Conservation (phyloP, 78 protist species). For the Anaeramoeba flamelloides region DNA sequence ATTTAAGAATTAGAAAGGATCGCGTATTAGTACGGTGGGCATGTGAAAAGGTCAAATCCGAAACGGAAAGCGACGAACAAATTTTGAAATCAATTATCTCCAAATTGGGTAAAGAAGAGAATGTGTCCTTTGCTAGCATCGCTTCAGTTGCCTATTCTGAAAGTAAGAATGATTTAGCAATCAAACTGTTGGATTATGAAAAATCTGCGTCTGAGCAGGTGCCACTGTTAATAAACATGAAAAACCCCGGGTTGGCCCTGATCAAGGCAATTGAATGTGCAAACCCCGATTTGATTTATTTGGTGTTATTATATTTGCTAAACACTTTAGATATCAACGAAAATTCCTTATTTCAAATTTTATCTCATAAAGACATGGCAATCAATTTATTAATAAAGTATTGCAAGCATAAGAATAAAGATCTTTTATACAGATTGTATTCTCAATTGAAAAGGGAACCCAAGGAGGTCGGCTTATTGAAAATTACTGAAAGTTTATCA, state of each 20-base stretch:
- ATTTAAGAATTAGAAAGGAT: background rate
- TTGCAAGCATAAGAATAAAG: too few relatives aligned
- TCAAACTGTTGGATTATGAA: background rate
- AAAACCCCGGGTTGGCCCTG: background rate
- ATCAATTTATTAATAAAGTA: too few relatives aligned
- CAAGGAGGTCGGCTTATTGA: too few relatives aligned
- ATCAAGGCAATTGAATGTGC: background rate
- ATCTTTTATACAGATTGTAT: too few relatives aligned
- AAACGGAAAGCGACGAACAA: background rate
- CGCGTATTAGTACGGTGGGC: background rate
- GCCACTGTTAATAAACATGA: background rate
- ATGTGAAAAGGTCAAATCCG: background rate
- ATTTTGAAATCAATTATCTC: background rate
- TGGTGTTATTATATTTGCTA: background rate
- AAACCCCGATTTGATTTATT: background rate
- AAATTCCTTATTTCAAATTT: too few relatives aligned
- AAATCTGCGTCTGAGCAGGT: background rate
- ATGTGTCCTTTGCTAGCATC: background rate
- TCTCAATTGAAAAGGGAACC: too few relatives aligned
- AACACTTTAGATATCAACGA: too few relatives aligned
- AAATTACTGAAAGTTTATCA: too few relatives aligned
- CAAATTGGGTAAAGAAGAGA: background rate
- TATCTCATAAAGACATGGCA: too few relatives aligned
- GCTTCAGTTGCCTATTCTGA: background rate
- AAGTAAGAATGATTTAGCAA: background rate